A percentile compares a stretch with the other conserved stretches of the same genome.
phyloP scores from a whole-genome alignment of 495 filamentous ascomycete species.

The Hamigera avellanea region DNA sequence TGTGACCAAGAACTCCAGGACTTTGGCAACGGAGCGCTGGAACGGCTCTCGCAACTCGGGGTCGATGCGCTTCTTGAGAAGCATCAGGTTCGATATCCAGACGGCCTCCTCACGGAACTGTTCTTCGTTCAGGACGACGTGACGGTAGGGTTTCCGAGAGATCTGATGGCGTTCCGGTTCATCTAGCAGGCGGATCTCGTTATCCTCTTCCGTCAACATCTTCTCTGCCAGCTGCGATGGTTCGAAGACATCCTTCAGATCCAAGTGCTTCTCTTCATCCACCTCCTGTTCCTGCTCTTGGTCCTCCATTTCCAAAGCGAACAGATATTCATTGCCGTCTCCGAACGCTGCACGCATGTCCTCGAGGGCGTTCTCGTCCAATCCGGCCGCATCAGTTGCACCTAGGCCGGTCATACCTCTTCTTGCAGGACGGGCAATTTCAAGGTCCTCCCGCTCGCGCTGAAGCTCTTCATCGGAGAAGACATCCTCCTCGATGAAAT shows the following conservation, averaged over 20 bases:
- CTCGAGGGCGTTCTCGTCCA: constrained; percentile 83
- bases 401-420: constrained; percentile 47
- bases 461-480: constrained; percentile 77
- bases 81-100: constrained; percentile 84
- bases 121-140: constrained; percentile 62
- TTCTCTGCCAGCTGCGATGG: constrained; percentile 86
- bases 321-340: constrained; percentile 87
- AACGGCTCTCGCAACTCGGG: constrained; percentile 67
- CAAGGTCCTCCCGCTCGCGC: constrained; percentile 71
- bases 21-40: constrained; percentile 74
- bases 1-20: constrained; percentile 87
- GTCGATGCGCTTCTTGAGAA: constrained; percentile 68
- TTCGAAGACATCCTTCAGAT: constrained; percentile 96
- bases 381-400: constrained; percentile 54
- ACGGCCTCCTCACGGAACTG: constrained; percentile 77
- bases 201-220: constrained; percentile 91
- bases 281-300: constrained; percentile 55
- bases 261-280: constrained; percentile 60
- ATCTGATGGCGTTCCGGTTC: constrained; percentile 92
- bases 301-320: constrained; percentile 78
- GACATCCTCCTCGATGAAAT: constrained; percentile 95
- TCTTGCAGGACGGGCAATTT: constrained; percentile 64
- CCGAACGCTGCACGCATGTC: constrained; percentile 95
- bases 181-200: constrained; percentile 72
- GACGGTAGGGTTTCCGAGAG: constrained; percentile 73